These are phyloP conservation scores for Tuber borchii DNA, from an alignment of 495 filamentous ascomycete genomes.

Conservation along the genomic window DNA sequence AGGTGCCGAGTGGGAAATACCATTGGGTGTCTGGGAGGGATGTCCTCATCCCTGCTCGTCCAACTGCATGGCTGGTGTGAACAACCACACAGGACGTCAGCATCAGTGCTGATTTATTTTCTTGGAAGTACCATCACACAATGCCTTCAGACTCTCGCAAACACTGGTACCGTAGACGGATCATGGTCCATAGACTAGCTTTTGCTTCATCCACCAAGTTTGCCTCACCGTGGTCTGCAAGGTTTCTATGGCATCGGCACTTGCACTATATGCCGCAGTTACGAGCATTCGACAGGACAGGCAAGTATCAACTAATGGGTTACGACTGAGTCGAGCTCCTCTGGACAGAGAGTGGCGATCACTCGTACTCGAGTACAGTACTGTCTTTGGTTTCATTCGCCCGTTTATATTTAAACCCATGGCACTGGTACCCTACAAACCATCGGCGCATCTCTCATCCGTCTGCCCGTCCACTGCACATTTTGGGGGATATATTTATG, in stretches of 20 bases:
- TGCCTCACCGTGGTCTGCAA: not conserved
- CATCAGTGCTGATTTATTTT: not conserved
- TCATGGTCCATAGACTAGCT: not conserved
- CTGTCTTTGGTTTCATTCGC: not conserved
- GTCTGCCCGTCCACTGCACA: not conserved
- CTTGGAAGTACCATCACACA: not conserved
- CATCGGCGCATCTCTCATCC: not conserved
- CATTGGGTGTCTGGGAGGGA: not conserved
- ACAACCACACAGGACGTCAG: not conserved
- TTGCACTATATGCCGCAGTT: not conserved
- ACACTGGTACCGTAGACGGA: not conserved
- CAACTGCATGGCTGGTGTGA: constrained; percentile 3
- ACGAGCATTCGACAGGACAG: not conserved
- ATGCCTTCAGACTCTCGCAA: not conserved
- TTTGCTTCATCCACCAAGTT: not conserved
- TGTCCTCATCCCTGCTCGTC: not conserved
- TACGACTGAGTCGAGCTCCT: not conserved
- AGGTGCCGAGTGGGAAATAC: constrained; percentile 4
- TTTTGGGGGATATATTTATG: not conserved
- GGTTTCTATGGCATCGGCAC: not conserved
- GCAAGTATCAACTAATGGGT: not conserved
- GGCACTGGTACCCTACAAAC: not conserved
- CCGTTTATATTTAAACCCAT: not conserved
- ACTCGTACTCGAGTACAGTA: not conserved
- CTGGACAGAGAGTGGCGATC: not conserved